These are phyloP conservation scores for Coemansia sp. DNA, from an alignment of 192 early-diverging fungal species.

Conservation along the genomic window DNA sequence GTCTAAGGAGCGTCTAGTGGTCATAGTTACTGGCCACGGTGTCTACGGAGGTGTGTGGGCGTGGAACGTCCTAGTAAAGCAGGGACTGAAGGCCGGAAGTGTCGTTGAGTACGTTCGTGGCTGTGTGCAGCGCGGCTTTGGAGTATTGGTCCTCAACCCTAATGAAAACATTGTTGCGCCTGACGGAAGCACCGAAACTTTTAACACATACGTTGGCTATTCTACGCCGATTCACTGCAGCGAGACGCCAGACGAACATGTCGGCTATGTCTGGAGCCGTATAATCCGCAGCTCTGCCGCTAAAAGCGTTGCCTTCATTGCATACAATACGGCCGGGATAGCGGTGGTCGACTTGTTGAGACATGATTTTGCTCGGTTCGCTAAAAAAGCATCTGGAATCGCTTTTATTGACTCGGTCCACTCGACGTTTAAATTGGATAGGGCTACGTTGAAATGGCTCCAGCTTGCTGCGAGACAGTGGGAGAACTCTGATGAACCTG, in stretches of 20 bases:
- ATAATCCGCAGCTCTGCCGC: conserved; percentile 21
- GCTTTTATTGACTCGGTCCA: conserved; percentile 51
- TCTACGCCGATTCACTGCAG: conserved; percentile 23
- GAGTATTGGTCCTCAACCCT: conserved; percentile 50
- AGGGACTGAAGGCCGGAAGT: conserved; percentile 28
- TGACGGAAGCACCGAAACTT: conserved; percentile 37
- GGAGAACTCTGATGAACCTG: conserved; percentile 14
- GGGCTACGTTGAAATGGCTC: conserved; percentile 23
- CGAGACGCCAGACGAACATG: conserved; percentile 50
- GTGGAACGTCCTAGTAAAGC: conserved; percentile 40
- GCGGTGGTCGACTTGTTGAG: conserved; percentile 30
- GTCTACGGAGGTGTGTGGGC: conserved; percentile 38
- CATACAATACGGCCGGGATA: conserved; percentile 36
- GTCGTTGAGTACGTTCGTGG: conserved; percentile 28
- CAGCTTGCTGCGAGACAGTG: conserved; percentile 21
- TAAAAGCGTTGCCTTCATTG: conserved; percentile 28
- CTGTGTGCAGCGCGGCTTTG: conserved; percentile 19
- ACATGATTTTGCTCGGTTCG: conserved; percentile 41
- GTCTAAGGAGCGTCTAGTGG: conserved; percentile 30
- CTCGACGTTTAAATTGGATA: conserved; percentile 20
- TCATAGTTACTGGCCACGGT: conserved; percentile 30
- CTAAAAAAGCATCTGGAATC: conserved; percentile 16
- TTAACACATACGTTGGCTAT: conserved; percentile 26
- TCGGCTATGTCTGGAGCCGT: conserved; percentile 44
- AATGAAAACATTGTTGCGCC: conserved; percentile 48